phyloP scores from a whole-genome alignment of 345 rosid genomes.

The Syzygium oleosum region DNA sequence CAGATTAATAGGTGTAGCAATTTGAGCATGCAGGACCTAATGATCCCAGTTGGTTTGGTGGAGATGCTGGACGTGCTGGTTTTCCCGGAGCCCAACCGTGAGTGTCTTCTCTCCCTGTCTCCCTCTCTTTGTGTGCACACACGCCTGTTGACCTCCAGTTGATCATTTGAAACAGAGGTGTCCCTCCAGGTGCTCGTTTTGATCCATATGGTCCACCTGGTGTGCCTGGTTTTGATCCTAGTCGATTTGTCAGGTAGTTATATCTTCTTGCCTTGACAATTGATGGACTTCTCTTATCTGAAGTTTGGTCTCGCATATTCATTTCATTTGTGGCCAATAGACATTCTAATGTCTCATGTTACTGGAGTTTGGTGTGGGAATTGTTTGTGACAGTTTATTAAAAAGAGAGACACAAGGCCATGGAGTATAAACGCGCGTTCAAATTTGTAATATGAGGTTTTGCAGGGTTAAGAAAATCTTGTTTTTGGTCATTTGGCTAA shows the following conservation, averaged over 20 bases:
- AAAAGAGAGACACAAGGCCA: not conserved
- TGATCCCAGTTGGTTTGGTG: conserved; percentile 58
- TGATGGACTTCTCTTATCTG: not conserved
- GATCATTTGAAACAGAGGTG: conserved; percentile 39
- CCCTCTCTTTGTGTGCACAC: not conserved
- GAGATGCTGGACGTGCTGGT: conserved; percentile 25
- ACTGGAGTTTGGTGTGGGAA: not conserved
- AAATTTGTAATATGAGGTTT: not conserved
- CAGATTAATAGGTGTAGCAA: not conserved
- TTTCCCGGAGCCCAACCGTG: conserved; percentile 51
- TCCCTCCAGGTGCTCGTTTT: conserved; percentile 91
- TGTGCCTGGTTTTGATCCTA: conserved; percentile 79
- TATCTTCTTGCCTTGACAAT: not conserved
- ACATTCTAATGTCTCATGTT: not conserved
- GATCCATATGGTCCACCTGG: conserved; percentile 91
- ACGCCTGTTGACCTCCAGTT: not conserved
- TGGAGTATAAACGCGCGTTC: not conserved
- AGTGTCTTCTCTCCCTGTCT: conserved; percentile 6
- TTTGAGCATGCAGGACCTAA: conserved; percentile 53
- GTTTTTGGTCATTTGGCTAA: not conserved
- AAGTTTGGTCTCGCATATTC: not conserved
- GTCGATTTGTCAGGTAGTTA: conserved; percentile 56
- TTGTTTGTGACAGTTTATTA: not conserved
- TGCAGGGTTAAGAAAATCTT: not conserved
- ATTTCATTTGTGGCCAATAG: not conserved